Percentiles rank a stretch among this genome's conserved stretches.
Evolutionary conservation across 306 rosid genomes (phyloP).

Genomic region (Crataegus laevigata): DNA sequence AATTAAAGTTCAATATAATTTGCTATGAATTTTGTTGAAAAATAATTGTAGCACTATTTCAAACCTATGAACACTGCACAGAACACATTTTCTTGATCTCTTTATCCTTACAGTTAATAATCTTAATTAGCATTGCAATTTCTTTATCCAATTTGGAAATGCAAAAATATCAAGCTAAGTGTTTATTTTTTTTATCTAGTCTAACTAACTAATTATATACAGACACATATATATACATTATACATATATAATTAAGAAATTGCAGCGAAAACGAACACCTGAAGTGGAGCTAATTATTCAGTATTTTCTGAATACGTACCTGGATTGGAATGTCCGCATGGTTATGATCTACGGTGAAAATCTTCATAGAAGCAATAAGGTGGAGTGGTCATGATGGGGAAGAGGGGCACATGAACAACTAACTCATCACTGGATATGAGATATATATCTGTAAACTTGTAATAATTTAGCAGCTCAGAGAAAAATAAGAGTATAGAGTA

Average conservation of each 20-base stretch:
- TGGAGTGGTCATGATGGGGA: constrained; percentile 89
- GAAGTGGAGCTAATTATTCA: not conserved
- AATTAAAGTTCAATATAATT: not conserved
- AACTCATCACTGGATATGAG: constrained; percentile 36
- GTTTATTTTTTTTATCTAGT: not conserved
- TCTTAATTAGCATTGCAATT: not conserved
- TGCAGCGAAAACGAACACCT: not conserved
- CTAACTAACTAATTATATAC: not conserved
- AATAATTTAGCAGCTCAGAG: not conserved
- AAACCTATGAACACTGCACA: not conserved
- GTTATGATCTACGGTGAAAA: not conserved
- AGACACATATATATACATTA: too few relatives aligned
- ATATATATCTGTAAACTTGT: not conserved
- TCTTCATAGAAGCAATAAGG: constrained; percentile 19
- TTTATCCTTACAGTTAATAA: not conserved
- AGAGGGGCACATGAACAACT: constrained; percentile 97
- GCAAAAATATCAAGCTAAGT: not conserved
- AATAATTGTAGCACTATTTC: not conserved
- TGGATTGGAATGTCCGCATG: not conserved
- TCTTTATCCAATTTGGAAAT: not conserved
- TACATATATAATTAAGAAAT: too few relatives aligned
- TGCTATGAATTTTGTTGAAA: not conserved
- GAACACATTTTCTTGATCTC: not conserved
- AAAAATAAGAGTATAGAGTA: not conserved
- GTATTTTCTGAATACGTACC: not conserved